Conservation (phyloP, 2,329 filamentous ascomycete species). For the Xylaria sp. region DNA sequence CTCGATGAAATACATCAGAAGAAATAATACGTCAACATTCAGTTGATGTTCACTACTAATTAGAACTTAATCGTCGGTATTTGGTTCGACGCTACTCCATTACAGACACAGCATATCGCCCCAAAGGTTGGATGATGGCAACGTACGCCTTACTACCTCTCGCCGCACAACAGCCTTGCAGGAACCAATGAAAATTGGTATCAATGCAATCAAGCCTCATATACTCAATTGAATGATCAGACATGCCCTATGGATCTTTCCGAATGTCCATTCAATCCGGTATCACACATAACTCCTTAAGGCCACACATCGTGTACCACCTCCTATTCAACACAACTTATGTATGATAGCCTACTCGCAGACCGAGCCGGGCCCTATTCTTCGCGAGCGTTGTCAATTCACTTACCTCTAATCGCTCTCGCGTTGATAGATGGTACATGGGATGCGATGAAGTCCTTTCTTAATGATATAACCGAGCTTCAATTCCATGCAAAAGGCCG, state of each 20-base stretch:
- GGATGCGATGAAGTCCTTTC: too few relatives aligned
- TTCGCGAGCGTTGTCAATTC: neutral
- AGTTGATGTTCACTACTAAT: neutral
- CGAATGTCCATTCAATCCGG: neutral
- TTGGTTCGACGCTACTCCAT: too few relatives aligned
- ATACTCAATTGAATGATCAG: too few relatives aligned
- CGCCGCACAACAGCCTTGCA: neutral
- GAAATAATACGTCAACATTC: neutral
- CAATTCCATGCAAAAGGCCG: neutral
- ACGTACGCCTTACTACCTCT: neutral
- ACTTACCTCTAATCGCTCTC: neutral
- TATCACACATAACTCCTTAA: neutral
- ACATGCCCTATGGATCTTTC: neutral
- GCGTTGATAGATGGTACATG: neutral
- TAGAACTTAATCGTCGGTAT: too few relatives aligned
- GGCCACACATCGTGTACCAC: neutral
- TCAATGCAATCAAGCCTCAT: neutral
- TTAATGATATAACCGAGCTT: neutral
- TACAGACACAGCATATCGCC: too few relatives aligned
- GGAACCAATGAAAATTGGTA: neutral
- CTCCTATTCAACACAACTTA: neutral
- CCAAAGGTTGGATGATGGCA: too few relatives aligned
- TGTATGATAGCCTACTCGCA: neutral
- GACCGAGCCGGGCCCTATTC: neutral
- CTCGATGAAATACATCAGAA: neutral